Evolutionary conservation across 441 rosid genomes (phyloP).

Genomic region (Francoa sonchifolia): DNA sequence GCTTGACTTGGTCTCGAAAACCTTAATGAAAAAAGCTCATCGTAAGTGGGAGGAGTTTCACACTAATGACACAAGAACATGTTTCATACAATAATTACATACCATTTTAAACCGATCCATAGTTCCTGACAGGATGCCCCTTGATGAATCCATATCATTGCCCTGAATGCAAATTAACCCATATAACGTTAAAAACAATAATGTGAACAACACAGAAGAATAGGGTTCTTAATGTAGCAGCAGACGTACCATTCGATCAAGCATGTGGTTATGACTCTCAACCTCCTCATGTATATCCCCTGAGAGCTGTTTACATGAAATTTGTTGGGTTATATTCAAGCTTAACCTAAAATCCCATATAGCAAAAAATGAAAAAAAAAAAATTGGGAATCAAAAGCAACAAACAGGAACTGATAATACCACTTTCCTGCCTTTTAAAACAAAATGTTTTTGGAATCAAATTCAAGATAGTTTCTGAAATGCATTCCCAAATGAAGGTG

Average conservation of each 20-base stretch:
- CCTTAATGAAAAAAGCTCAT: too few species aligned
- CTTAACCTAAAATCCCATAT: too few species aligned
- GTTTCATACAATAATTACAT: too few species aligned
- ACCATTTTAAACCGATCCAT: slow-evolving; percentile 97
- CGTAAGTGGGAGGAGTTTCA: too few species aligned
- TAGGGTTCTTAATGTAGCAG: neutral
- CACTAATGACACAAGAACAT: too few species aligned
- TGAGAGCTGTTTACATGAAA: slow-evolving; percentile 38
- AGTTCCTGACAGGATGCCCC: slow-evolving; percentile 89
- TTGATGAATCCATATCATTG: slow-evolving; percentile 91
- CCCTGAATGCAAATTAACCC: slow-evolving; percentile 40
- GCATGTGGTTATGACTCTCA: slow-evolving; percentile 73
- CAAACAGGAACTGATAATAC: too few species aligned
- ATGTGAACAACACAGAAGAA: slow-evolving; percentile 3
- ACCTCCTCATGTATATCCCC: slow-evolving; percentile 95
- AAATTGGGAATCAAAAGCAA: too few species aligned
- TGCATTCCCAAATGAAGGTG: too few species aligned
- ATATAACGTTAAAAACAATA: slow-evolving; percentile 8
- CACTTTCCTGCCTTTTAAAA: too few species aligned
- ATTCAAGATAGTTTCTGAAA: too few species aligned
- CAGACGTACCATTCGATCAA: slow-evolving; percentile 75
- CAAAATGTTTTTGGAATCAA: too few species aligned
- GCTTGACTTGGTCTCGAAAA: slow-evolving; percentile 90
- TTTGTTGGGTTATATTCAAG: slow-evolving; percentile 2
- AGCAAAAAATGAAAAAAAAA: too few species aligned